A percentile compares a stretch with the other conserved stretches of the same genome.
phyloP scores from a whole-genome alignment of 2,329 filamentous ascomycete genomes.

The Fusarium neocosmosporiellum region DNA sequence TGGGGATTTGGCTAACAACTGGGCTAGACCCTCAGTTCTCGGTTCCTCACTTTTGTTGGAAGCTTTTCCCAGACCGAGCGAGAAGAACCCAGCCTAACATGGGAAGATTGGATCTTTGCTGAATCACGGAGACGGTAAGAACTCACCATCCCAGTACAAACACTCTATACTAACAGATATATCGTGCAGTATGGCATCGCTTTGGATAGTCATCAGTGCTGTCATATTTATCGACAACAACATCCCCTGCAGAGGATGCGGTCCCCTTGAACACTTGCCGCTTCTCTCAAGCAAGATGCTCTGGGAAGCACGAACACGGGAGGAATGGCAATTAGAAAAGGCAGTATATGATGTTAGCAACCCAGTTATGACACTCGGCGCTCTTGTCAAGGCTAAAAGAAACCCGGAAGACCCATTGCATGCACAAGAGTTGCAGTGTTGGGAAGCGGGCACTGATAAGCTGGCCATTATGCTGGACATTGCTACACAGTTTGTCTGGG shows the following conservation, averaged over 20 bases:
- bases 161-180: neutral
- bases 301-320: slow-evolving; percentile 40
- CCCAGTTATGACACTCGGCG: slow-evolving; percentile 31
- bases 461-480: slow-evolving; percentile 37
- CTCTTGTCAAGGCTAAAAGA: slow-evolving; percentile 18
- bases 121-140: slow-evolving; percentile 44
- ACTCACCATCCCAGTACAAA: accelerated
- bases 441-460: slow-evolving; percentile 44
- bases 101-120: slow-evolving; percentile 47
- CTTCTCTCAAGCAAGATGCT: slow-evolving; percentile 34
- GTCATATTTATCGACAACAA: slow-evolving; percentile 35
- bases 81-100: slow-evolving; percentile 29
- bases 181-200: slow-evolving; percentile 26
- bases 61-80: slow-evolving; percentile 29
- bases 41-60: slow-evolving; percentile 11
- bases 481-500: slow-evolving; percentile 37
- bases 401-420: neutral
- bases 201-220: slow-evolving; percentile 41
- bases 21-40: slow-evolving; percentile 17
- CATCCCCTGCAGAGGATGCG: slow-evolving; percentile 3
- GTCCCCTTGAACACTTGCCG: slow-evolving; percentile 12
- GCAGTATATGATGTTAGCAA: slow-evolving; percentile 22
- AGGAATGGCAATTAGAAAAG: slow-evolving; percentile 43
- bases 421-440: slow-evolving; percentile 30
- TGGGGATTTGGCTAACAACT: neutral